A percentile compares a stretch with the other conserved stretches of the same genome.
Conservation (phyloP, 805 yeast species). For the Ogataea ganodermae region DNA sequence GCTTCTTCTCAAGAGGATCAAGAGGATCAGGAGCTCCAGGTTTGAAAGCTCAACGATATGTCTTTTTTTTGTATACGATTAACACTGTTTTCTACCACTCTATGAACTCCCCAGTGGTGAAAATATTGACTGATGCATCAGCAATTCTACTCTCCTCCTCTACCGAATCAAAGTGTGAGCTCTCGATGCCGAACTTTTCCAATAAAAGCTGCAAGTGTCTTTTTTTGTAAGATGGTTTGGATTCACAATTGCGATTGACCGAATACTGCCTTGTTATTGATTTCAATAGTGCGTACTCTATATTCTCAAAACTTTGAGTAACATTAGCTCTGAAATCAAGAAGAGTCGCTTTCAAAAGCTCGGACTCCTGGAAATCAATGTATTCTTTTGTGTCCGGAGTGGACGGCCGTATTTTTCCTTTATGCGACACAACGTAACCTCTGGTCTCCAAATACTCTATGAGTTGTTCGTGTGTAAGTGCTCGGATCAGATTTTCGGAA, state of each 20-base stretch:
- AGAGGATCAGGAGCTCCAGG: background rate
- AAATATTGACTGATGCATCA: no score
- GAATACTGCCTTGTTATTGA: no score
- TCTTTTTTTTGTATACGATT: background rate
- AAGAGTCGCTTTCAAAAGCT: no score
- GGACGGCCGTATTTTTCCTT: background rate
- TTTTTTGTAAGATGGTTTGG: no score
- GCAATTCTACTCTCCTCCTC: no score
- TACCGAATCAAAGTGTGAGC: no score
- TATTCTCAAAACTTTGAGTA: no score
- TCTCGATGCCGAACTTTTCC: no score
- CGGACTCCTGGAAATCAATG: background rate
- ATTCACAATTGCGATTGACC: no score
- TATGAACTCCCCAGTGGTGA: background rate
- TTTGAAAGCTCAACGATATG: background rate
- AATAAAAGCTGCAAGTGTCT: no score
- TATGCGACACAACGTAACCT: slow-evolving; percentile 4
- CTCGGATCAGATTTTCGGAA: background rate
- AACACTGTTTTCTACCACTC: background rate
- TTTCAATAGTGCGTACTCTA: no score
- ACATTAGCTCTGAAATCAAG: no score
- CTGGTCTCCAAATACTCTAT: background rate
- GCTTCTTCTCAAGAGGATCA: background rate
- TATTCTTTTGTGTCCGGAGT: slow-evolving; percentile 4
- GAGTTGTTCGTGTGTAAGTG: slow-evolving; percentile 1